These are phyloP conservation scores for Monosporozyma aquatica DNA, from an alignment of 805 yeast genomes.

Conservation along the genomic window DNA sequence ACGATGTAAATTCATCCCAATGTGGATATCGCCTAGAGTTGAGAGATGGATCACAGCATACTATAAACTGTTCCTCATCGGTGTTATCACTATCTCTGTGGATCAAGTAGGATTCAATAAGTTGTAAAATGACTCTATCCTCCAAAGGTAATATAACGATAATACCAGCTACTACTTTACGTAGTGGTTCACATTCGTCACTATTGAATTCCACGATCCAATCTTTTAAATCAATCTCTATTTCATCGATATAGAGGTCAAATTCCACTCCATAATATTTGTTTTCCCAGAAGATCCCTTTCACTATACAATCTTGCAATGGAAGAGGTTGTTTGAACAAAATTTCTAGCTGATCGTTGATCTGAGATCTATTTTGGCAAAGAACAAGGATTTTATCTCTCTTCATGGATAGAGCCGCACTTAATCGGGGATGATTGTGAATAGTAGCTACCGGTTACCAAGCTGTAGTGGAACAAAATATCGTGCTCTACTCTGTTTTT, in stretches of 20 bases:
- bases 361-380: neutral
- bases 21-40: neutral
- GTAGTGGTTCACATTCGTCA: constrained; percentile 33
- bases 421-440: no score
- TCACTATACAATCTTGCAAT: neutral
- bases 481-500: no score
- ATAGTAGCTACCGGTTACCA: no score
- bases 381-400: constrained; percentile 3
- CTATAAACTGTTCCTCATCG: constrained; percentile 4
- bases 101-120: constrained; percentile 8
- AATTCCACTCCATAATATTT: constrained; percentile 27
- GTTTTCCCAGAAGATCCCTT: constrained; percentile 17
- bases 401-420: neutral
- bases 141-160: constrained; percentile 27
- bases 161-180: constrained; percentile 39
- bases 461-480: no score
- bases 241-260: constrained; percentile 26
- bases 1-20: constrained; percentile 5
- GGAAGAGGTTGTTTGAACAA: neutral
- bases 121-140: neutral
- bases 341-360: neutral
- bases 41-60: neutral
- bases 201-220: constrained; percentile 36
- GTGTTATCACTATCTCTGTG: neutral
- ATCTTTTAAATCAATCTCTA: constrained; percentile 7